phyloP scores from a whole-genome alignment of 345 rosid species.

The Capsella bursapastoris region DNA sequence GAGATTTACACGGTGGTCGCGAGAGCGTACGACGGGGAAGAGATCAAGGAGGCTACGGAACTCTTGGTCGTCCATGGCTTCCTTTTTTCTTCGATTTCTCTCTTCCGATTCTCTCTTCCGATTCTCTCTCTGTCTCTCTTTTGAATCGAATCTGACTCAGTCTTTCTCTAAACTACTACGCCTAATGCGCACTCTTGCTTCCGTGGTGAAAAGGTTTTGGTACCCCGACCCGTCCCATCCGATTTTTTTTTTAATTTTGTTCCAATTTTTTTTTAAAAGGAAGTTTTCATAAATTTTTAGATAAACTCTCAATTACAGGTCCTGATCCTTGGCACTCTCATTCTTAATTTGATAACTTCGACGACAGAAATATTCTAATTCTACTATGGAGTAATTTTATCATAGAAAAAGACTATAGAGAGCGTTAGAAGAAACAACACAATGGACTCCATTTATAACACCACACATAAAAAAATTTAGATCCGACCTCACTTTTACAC shows the following conservation, averaged over 20 bases:
- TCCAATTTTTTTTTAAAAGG: neutral
- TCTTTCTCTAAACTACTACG: no score
- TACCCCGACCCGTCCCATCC: neutral
- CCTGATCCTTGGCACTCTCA: no score
- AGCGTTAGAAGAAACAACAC: neutral
- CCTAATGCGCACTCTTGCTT: no score
- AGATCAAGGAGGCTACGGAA: constrained; percentile 74
- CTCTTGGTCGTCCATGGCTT: constrained; percentile 76
- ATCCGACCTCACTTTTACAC: constrained; percentile 42
- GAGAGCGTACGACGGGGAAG: constrained; percentile 84
- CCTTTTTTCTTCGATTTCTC: constrained; percentile 19
- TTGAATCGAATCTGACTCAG: neutral
- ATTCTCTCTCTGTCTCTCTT: neutral
- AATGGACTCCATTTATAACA: constrained; percentile 23
- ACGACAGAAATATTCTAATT: neutral
- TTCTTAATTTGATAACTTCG: neutral
- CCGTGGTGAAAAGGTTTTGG: neutral
- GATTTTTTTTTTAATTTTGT: neutral
- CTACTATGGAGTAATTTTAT: no score
- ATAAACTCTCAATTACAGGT: no score
- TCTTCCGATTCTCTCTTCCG: constrained; percentile 26
- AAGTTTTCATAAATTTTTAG: neutral
- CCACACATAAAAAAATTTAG: neutral
- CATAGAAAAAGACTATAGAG: no score
- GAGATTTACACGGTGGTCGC: constrained; percentile 59